phyloP scores from a whole-genome alignment of 2,329 filamentous ascomycete genomes.

The Hymenoscyphus albidus region DNA sequence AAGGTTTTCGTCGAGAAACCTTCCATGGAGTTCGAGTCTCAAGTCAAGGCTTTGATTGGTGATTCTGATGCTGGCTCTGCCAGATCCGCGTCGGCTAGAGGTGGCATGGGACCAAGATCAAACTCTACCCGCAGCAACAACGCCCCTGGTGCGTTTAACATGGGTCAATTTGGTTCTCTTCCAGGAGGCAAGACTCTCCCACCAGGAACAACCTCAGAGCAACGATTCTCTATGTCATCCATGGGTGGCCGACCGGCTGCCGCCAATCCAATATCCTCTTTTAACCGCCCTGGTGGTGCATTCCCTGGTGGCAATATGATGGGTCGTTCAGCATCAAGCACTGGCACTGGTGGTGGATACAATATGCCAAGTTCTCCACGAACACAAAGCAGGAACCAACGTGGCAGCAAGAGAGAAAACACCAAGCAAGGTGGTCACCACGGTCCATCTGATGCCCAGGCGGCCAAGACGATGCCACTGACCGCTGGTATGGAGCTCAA shows the following conservation, averaged over 20 bases:
- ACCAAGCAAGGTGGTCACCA: slow-evolving; percentile 40
- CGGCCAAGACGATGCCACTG: slow-evolving; percentile 85
- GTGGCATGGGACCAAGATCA: slow-evolving; percentile 47
- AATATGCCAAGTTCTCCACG: slow-evolving; percentile 69
- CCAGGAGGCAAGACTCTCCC: slow-evolving; percentile 60
- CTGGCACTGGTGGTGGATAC: slow-evolving; percentile 48
- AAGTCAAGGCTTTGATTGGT: slow-evolving; percentile 82
- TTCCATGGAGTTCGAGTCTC: slow-evolving; percentile 85
- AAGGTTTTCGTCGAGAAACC: slow-evolving; percentile 95
- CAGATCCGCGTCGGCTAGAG: slow-evolving; percentile 59
- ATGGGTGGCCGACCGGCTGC: slow-evolving; percentile 47
- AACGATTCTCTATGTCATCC: slow-evolving; percentile 66
- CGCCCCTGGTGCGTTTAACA: slow-evolving; percentile 51
- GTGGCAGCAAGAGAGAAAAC: slow-evolving; percentile 61
- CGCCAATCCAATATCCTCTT: slow-evolving; percentile 55
- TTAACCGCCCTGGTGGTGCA: slow-evolving; percentile 56
- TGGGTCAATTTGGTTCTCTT: slow-evolving; percentile 64
- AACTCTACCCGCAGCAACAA: slow-evolving; percentile 50
- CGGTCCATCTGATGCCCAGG: slow-evolving; percentile 58
- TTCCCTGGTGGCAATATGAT: slow-evolving; percentile 62
- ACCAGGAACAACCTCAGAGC: slow-evolving; percentile 70
- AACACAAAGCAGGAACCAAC: slow-evolving; percentile 54
- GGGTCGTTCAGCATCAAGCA: slow-evolving; percentile 60
- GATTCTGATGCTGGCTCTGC: slow-evolving; percentile 64
- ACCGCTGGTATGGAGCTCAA: slow-evolving; percentile 80